phyloP scores from a whole-genome alignment of 192 early-diverging fungal genomes.

The Linnemannia elongata region DNA sequence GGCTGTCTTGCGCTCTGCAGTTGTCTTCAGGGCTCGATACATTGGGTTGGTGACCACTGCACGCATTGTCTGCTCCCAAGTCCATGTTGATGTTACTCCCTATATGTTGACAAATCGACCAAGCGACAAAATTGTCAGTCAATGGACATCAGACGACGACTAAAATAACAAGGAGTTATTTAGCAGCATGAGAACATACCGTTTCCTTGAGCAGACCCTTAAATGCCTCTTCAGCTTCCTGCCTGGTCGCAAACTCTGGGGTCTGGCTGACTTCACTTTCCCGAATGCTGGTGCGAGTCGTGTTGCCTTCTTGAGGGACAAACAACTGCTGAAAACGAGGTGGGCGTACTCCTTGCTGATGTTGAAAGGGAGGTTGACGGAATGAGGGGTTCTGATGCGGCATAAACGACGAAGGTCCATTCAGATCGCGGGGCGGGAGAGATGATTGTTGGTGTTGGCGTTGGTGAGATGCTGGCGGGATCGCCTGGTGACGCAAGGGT shows the following conservation, averaged over 20 bases:
- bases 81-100: constrained; percentile 87
- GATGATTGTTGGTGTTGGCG: constrained; percentile 9
- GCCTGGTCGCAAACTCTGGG: constrained; percentile 78
- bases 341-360: constrained; percentile 32
- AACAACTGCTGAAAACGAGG: constrained; percentile 47
- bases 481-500: constrained; percentile 28
- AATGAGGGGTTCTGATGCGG: constrained; percentile 1
- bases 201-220: constrained; percentile 76
- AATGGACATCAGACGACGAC: not conserved
- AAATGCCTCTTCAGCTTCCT: constrained; percentile 89
- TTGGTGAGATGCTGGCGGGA: constrained; percentile 10
- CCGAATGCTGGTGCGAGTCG: not conserved
- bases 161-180: too few relatives aligned
- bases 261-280: constrained; percentile 7
- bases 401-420: constrained; percentile 2
- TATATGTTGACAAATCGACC: constrained; percentile 35
- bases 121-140: not conserved
- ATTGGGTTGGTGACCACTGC: constrained; percentile 85
- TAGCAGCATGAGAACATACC: constrained; percentile 52
- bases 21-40: constrained; percentile 86
- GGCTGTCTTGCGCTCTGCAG: constrained; percentile 84
- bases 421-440: not conserved
- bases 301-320: constrained; percentile 27
- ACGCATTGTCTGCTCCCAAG: constrained; percentile 94
- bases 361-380: constrained; percentile 12